These are phyloP conservation scores for Paramecium caudatum DNA, from an alignment of 73 alveolate genomes.

Conservation along the genomic window DNA sequence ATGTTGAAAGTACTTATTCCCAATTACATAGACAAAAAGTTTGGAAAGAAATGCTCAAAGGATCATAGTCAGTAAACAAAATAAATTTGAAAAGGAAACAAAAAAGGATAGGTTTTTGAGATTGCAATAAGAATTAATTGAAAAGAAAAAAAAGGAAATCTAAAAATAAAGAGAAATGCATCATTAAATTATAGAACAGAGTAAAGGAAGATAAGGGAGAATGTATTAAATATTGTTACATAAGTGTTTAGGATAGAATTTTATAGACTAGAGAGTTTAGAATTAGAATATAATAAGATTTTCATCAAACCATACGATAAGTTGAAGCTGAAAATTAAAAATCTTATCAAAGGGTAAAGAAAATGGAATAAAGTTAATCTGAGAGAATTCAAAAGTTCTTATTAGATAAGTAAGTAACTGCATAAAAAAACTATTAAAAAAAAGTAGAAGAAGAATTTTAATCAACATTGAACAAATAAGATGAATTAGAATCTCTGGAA, in stretches of 20 bases:
- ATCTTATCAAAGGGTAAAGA: neutral
- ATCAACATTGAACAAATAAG: neutral
- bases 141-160: neutral
- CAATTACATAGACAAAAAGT: neutral
- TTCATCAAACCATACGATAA: neutral
- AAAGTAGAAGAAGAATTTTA: neutral
- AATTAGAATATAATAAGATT: neutral
- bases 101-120: neutral
- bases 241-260: neutral
- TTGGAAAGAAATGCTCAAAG: neutral
- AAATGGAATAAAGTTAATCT: neutral
- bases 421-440: neutral
- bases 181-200: neutral
- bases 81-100: neutral
- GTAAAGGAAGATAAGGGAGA: neutral
- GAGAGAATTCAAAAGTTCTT: neutral
- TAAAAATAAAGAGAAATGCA: neutral
- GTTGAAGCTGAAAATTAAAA: slow-evolving; percentile 1
- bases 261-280: neutral
- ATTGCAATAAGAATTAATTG: neutral
- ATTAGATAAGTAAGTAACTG: neutral
- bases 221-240: neutral
- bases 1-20: neutral
- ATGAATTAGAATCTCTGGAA: neutral
- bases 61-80: neutral